A percentile compares a stretch with the other conserved stretches of the same genome.
Conservation (phyloP, 805 yeast species). For the Lipomyces yamadae region DNA sequence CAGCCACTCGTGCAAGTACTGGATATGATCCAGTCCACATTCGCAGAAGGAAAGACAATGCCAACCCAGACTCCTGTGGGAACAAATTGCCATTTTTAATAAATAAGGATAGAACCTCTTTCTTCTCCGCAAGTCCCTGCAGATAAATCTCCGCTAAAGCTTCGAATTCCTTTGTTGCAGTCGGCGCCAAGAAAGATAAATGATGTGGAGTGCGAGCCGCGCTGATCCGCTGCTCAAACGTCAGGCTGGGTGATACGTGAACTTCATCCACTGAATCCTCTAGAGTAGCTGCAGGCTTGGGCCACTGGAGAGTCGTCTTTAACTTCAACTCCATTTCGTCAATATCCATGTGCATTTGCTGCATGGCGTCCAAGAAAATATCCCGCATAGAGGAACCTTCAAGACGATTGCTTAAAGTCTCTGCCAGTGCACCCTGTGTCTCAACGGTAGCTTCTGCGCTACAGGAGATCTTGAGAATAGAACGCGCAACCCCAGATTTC, state of each 20-base stretch:
- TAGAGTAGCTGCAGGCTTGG: not conserved
- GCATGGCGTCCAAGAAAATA: slow-evolving; percentile 35
- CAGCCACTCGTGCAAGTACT: slow-evolving; percentile 45
- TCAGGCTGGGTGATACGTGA: slow-evolving; percentile 44
- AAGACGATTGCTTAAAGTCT: slow-evolving; percentile 9
- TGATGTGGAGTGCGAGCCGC: slow-evolving; percentile 8
- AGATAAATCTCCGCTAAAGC: slow-evolving; percentile 26
- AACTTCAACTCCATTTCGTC: slow-evolving; percentile 36
- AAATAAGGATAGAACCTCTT: slow-evolving; percentile 17
- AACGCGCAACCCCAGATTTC: slow-evolving; percentile 11
- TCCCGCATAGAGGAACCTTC: slow-evolving; percentile 5
- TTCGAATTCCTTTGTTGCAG: slow-evolving; percentile 27
- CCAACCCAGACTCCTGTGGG: slow-evolving; percentile 21
- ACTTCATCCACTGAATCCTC: slow-evolving; percentile 38
- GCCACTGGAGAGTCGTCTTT: slow-evolving; percentile 36
- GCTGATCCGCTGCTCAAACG: slow-evolving; percentile 25
- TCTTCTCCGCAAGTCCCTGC: slow-evolving; percentile 27
- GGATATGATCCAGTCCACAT: slow-evolving; percentile 46
- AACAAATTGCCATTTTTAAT: slow-evolving; percentile 22
- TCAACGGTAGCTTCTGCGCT: not conserved
- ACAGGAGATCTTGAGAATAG: slow-evolving; percentile 15
- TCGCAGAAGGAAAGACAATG: slow-evolving; percentile 45
- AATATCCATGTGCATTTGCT: slow-evolving; percentile 33
- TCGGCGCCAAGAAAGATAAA: slow-evolving; percentile 27
- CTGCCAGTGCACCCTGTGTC: slow-evolving; percentile 5